phyloP scores from a whole-genome alignment of 768 basidiomycete species.

The Suillus brevipes region DNA sequence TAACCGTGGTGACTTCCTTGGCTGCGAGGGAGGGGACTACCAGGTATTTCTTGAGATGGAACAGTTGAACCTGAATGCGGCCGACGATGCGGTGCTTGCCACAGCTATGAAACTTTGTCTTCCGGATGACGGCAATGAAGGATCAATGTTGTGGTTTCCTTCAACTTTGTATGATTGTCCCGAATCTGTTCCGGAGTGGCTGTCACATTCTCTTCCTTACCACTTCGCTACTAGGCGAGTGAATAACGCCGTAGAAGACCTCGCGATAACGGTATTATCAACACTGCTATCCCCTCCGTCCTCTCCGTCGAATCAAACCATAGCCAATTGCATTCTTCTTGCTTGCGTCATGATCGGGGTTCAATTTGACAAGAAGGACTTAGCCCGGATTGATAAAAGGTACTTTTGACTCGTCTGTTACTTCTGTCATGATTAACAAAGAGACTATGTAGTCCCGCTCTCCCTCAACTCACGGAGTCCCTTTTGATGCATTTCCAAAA shows the following conservation, averaged over 20 bases:
- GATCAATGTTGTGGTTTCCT: background rate
- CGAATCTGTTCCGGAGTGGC: background rate
- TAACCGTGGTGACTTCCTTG: background rate
- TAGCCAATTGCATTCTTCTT: background rate
- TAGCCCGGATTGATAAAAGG: background rate
- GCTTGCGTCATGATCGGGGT: background rate
- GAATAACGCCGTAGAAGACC: background rate
- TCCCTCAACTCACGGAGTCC: background rate
- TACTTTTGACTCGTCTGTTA: background rate
- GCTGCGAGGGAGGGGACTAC: background rate
- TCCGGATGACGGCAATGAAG: rapidly evolving
- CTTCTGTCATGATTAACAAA: background rate
- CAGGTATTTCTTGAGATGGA: background rate
- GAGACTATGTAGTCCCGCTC: background rate
- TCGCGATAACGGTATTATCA: background rate
- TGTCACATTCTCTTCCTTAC: background rate
- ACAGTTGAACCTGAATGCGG: rapidly evolving
- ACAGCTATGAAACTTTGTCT: background rate
- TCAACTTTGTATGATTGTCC: background rate
- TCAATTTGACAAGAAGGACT: background rate
- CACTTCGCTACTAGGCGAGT: background rate
- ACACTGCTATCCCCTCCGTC: background rate
- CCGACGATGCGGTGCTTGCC: background rate
- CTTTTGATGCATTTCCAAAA: background rate
- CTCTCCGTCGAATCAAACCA: background rate